Conservation (phyloP, 805 yeast species). For the Candida peoriensis region DNA sequence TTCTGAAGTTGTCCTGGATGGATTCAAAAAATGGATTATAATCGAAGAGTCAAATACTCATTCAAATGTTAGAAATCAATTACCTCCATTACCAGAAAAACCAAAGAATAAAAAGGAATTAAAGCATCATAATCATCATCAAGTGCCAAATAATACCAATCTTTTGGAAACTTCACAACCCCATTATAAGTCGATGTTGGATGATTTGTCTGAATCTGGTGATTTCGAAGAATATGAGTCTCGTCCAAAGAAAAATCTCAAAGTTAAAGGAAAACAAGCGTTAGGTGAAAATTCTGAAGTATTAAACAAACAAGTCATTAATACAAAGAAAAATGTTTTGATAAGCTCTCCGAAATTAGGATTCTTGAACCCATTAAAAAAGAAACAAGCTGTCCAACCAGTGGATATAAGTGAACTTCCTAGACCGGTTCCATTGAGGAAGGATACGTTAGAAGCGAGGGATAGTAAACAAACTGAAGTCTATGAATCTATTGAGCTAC, state of each 20-base stretch:
- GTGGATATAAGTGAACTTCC: slow-evolving; percentile 5
- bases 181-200: slow-evolving; percentile 19
- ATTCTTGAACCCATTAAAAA: slow-evolving; percentile 9
- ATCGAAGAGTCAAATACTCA: slow-evolving; percentile 59
- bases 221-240: too few species aligned
- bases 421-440: slow-evolving; percentile 7
- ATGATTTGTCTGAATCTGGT: slow-evolving; percentile 14
- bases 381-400: slow-evolving; percentile 7
- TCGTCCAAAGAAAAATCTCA: too few species aligned
- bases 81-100: slow-evolving; percentile 17
- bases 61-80: slow-evolving; percentile 16
- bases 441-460: slow-evolving; percentile 2
- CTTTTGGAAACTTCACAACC: slow-evolving; percentile 12
- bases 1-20: slow-evolving; percentile 74
- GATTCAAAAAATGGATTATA: slow-evolving; percentile 73
- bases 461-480: slow-evolving; percentile 9
- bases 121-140: too few species aligned
- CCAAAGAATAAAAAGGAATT: slow-evolving; percentile 16
- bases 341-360: slow-evolving; percentile 7
- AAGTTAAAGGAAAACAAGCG: too few species aligned
- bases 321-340: too few species aligned
- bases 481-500: slow-evolving; percentile 22
- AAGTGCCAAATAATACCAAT: too few species aligned
- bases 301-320: too few species aligned
- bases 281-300: too few species aligned